phyloP scores from a whole-genome alignment of 2,329 filamentous ascomycete genomes.

The Fusarium sp. region DNA sequence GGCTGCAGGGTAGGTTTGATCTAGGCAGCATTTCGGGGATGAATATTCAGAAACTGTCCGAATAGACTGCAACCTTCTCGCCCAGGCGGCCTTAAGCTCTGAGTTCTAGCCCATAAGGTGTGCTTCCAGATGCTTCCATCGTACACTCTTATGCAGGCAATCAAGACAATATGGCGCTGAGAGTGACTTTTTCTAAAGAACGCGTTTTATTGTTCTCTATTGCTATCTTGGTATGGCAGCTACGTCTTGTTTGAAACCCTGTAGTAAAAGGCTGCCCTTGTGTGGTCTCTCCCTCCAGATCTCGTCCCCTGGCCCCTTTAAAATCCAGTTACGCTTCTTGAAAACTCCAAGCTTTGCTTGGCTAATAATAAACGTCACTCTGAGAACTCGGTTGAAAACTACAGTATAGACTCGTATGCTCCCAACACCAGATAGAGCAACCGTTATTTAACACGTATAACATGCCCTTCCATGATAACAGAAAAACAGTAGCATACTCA shows the following conservation, averaged over 20 bases:
- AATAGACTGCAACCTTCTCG: neutral
- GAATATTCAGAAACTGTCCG: neutral
- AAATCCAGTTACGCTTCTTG: too few relatives aligned
- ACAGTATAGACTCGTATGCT: too few relatives aligned
- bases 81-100: neutral
- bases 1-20: neutral
- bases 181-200: neutral
- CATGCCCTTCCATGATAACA: too few relatives aligned
- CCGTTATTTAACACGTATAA: too few relatives aligned
- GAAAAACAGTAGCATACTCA: too few relatives aligned
- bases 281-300: too few relatives aligned
- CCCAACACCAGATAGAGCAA: too few relatives aligned
- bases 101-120: neutral
- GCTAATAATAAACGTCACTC: too few relatives aligned
- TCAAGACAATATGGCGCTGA: neutral
- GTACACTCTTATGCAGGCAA: neutral
- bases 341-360: too few relatives aligned
- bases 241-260: neutral
- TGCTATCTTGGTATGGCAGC: too few relatives aligned
- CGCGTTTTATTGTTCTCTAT: neutral
- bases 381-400: too few relatives aligned
- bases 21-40: neutral
- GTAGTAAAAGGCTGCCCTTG: neutral
- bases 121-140: neutral
- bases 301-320: too few relatives aligned